Evolutionary conservation across 139 green algal genomes (phyloP), one percentile per base, ranked within the genome.

Genomic region (Chlamydomonas urium): DNA sequence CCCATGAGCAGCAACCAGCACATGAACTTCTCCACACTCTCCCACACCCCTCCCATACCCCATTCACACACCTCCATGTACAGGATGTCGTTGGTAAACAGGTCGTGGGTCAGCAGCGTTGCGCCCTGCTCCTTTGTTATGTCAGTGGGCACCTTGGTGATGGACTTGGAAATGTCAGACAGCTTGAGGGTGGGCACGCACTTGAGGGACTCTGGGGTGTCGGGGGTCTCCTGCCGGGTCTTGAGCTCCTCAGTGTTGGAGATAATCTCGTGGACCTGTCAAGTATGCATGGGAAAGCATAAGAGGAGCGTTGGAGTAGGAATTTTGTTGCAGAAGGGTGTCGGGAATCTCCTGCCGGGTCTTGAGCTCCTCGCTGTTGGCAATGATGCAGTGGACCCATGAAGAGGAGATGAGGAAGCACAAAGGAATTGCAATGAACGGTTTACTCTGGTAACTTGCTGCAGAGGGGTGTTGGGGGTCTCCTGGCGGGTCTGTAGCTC

Each of bases 21-120:
- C 42, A 50, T 50, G 42, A 50, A 50, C n/a, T n/a, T n/a, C n/a
- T n/a, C n/a, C n/a, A n/a, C n/a, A n/a, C n/a, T n/a, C n/a, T n/a
- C n/a, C n/a, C n/a, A n/a, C n/a, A n/a, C n/a, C n/a, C n/a, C n/a
- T n/a, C n/a, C n/a, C n/a, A n/a, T n/a, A n/a, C n/a, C n/a, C n/a
- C n/a, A n/a, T n/a, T n/a, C n/a, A n/a, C n/a, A n/a, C 37, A 91
- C 72, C 70, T 99, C 95, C n/a, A 92, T 72, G 81, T 99, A 99
- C 47, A 99, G 81, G 47, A 99, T 88, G 69, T 98, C 89, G 79
- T 99, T 99, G 36, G 95, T 99, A 83, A 98, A 98, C 24, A 99
- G 83, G 75, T 99, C 95, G 80, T 99, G 95, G 2, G 61, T 79
- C 23, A 99, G 86, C 65, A 97, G 47, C 1, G 87, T 97, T 50